phyloP scores from a whole-genome alignment of 2,329 filamentous ascomycete species.

The Aspergillus caelatus region DNA sequence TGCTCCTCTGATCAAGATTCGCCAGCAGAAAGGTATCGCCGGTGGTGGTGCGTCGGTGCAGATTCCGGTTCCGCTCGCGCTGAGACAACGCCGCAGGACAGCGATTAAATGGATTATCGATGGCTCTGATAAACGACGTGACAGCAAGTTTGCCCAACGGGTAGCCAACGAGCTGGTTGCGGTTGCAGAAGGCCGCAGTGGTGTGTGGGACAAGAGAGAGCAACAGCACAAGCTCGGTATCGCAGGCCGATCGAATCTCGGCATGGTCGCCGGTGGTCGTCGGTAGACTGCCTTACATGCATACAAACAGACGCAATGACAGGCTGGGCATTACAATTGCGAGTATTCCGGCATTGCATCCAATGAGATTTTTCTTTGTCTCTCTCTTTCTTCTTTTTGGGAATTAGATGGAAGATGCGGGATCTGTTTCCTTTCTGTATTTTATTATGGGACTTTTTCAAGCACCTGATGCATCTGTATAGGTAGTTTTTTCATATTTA shows the following conservation, averaged over 20 bases:
- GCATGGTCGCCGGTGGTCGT: background rate
- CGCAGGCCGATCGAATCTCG: constrained; percentile 72
- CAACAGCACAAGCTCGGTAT: constrained; percentile 80
- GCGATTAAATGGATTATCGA: constrained; percentile 91
- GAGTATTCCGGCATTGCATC: background rate
- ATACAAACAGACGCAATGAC: background rate
- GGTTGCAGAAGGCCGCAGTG: constrained; percentile 82
- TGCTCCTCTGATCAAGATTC: constrained; percentile 81
- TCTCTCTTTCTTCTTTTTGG: background rate
- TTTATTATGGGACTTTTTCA: background rate
- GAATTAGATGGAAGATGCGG: background rate
- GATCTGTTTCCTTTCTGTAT: background rate
- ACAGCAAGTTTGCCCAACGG: constrained; percentile 72
- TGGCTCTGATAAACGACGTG: constrained; percentile 76
- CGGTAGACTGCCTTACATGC: background rate
- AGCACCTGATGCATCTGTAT: constrained; percentile 3
- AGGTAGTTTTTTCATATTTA: background rate
- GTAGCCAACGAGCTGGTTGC: constrained; percentile 85
- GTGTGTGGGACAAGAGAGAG: constrained; percentile 80
- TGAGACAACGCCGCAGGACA: constrained; percentile 73
- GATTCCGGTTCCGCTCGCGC: constrained; percentile 74
- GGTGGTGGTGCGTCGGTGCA: constrained; percentile 86
- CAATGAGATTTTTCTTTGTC: background rate
- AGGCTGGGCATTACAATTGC: background rate
- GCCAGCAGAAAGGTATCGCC: constrained; percentile 72